Conservation (phyloP, 2,329 filamentous ascomycete genomes). For the Neodidymelliopsis sp. region DNA sequence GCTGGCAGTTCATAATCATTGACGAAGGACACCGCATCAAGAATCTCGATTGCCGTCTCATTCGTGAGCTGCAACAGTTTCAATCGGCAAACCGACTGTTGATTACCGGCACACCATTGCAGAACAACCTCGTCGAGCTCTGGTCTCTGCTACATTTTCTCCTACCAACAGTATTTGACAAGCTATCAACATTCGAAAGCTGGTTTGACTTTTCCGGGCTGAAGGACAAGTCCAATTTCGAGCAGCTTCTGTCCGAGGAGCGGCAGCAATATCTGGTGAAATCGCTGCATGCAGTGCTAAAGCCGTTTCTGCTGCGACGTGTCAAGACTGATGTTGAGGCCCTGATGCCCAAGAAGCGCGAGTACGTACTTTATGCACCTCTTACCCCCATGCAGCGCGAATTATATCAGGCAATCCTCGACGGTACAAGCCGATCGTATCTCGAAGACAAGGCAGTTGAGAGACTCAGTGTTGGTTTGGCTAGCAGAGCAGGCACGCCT, state of each 20-base stretch:
- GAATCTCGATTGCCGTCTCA: conserved; percentile 91
- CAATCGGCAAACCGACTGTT: conserved; percentile 88
- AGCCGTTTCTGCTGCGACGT: conserved; percentile 85
- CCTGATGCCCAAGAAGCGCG: conserved; percentile 91
- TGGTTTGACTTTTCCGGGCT: conserved; percentile 98
- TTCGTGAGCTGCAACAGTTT: conserved; percentile 87
- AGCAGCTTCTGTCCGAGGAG: conserved; percentile 80
- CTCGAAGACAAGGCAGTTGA: conserved; percentile 81
- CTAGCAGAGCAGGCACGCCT: conserved; percentile 58
- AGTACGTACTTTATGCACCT: conserved; percentile 94
- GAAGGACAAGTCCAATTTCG: conserved; percentile 79
- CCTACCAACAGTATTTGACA: conserved; percentile 89
- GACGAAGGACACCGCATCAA: conserved; percentile 98
- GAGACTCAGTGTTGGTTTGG: conserved; percentile 59
- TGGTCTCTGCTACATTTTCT: conserved; percentile 97
- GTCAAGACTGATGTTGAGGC: conserved; percentile 94
- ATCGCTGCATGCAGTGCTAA: conserved; percentile 91
- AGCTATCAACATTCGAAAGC: conserved; percentile 88
- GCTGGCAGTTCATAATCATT: conserved; percentile 98
- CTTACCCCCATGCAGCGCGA: conserved; percentile 91
- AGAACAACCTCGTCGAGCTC: conserved; percentile 93
- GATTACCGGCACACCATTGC: conserved; percentile 92
- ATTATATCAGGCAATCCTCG: conserved; percentile 79
- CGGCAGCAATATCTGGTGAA: conserved; percentile 79
- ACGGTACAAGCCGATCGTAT: conserved; percentile 59